These are phyloP conservation scores for Fusarium papillatum DNA, from an alignment of 2,329 filamentous ascomycete species.

Conservation along the genomic window DNA sequence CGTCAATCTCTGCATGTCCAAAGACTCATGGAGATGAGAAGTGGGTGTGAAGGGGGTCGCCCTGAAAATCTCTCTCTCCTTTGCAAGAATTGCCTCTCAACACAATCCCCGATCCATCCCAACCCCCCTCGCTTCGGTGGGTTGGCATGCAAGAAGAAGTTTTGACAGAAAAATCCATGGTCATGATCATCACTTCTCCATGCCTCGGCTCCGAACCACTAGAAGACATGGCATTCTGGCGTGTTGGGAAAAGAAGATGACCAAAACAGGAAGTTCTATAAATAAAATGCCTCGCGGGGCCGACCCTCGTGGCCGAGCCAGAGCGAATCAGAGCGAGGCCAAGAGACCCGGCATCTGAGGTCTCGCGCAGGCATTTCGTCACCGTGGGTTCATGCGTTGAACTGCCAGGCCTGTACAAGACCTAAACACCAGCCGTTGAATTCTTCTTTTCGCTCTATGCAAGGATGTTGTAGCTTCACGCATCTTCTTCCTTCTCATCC, in stretches of 20 bases:
- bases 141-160: background rate
- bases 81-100: background rate
- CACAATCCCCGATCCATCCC: background rate
- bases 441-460: background rate
- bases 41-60: background rate
- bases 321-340: slow-evolving; percentile 26
- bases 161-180: slow-evolving; percentile 15
- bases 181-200: slow-evolving; percentile 7
- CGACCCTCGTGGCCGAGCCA: slow-evolving; percentile 18
- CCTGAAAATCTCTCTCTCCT: background rate
- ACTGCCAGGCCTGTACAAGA: background rate
- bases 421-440: background rate
- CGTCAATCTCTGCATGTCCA: background rate
- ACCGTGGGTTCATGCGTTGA: slow-evolving; percentile 27
- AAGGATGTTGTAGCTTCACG: slow-evolving; percentile 1
- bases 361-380: slow-evolving; percentile 20
- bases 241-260: background rate
- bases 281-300: slow-evolving; percentile 30
- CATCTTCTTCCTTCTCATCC: background rate
- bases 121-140: background rate
- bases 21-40: background rate
- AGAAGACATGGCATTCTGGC: slow-evolving; percentile 1
- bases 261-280: slow-evolving; percentile 36
- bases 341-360: slow-evolving; percentile 15
- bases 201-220: slow-evolving; percentile 10